Evolutionary conservation across 1,284 basidiomycete genomes (phyloP).

Genomic region (Inonotus hispidus): DNA sequence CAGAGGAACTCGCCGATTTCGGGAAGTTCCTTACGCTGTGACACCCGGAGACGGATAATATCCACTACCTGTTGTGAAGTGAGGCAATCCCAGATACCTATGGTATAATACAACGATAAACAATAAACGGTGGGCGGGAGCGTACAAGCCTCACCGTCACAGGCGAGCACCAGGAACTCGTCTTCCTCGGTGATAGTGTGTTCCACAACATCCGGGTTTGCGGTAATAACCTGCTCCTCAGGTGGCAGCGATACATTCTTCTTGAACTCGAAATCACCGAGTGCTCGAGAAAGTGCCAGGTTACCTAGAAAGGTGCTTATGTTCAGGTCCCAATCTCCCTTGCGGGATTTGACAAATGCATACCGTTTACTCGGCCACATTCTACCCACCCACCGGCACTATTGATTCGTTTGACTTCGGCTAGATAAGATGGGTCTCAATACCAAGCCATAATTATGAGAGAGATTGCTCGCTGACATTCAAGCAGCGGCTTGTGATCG

Average conservation of each 20-base stretch:
- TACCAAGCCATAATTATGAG: slow-evolving; percentile 2
- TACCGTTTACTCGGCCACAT: slow-evolving; percentile 95
- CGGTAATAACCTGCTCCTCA: slow-evolving; percentile 94
- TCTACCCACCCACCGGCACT: slow-evolving; percentile 97
- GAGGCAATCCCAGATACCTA: slow-evolving; percentile 98
- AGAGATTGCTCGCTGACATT: slow-evolving; percentile 44
- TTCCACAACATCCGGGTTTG: slow-evolving; percentile 85
- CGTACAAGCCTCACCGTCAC: slow-evolving; percentile 69
- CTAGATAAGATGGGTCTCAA: slow-evolving; percentile 33
- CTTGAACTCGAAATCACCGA: slow-evolving; percentile 99
- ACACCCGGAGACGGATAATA: slow-evolving; percentile 79
- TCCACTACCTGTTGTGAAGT: slow-evolving; percentile 92
- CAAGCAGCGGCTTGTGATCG: slow-evolving; percentile 95
- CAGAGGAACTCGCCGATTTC: slow-evolving; percentile 91
- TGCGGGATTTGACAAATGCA: slow-evolving; percentile 25
- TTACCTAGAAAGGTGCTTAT: slow-evolving; percentile 60
- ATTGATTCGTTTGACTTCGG: slow-evolving; percentile 83
- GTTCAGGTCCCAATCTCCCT: not conserved
- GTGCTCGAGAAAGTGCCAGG: slow-evolving; percentile 89
- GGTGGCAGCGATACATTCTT: slow-evolving; percentile 79
- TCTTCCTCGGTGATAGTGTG: slow-evolving; percentile 86
- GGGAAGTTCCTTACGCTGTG: slow-evolving; percentile 72
- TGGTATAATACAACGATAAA: slow-evolving; percentile 8
- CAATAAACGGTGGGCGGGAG: not conserved
- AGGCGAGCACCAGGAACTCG: slow-evolving; percentile 94